phyloP scores from a whole-genome alignment of 2,329 filamentous ascomycete genomes.

The Berkeleyomyces basicola region DNA sequence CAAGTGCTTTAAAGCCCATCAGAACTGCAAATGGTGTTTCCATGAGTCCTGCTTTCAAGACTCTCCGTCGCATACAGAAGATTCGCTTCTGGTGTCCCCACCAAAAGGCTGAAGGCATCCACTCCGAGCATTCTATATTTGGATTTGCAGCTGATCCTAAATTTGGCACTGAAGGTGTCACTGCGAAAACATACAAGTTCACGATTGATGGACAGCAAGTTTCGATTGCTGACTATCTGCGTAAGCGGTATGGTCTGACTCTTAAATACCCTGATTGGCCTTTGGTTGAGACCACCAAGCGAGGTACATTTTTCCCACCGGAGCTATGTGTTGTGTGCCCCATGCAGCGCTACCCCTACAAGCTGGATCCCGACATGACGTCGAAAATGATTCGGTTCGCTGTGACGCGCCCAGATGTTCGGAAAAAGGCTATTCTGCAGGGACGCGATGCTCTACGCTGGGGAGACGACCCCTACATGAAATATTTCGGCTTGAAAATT shows the following conservation, averaged over 20 bases:
- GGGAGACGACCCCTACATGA: constrained; percentile 50
- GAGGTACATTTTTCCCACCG: constrained; percentile 38
- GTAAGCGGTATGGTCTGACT: constrained; percentile 33
- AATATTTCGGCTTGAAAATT: constrained; percentile 58
- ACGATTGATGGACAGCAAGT: constrained; percentile 29
- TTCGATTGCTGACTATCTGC: constrained; percentile 38
- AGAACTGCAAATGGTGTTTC: not conserved
- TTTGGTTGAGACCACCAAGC: constrained; percentile 38
- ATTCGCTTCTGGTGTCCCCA: constrained; percentile 41
- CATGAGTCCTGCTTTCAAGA: constrained; percentile 22
- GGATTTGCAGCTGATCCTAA: constrained; percentile 31
- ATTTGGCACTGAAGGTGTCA: constrained; percentile 30
- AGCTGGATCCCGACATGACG: constrained; percentile 49
- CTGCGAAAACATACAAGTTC: constrained; percentile 39
- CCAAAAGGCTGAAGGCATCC: constrained; percentile 23
- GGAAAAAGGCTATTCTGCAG: constrained; percentile 50
- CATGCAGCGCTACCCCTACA: constrained; percentile 46
- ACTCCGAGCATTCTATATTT: constrained; percentile 37
- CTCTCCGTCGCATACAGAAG: constrained; percentile 36
- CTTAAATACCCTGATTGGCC: constrained; percentile 35
- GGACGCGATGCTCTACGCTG: constrained; percentile 54
- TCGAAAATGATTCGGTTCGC: constrained; percentile 85
- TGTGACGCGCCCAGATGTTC: constrained; percentile 55
- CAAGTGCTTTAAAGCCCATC: not conserved
- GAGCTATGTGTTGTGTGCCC: constrained; percentile 37